Evolutionary conservation across 192 early-diverging fungal species (phyloP).

Genomic region (Coemansia sp.): DNA sequence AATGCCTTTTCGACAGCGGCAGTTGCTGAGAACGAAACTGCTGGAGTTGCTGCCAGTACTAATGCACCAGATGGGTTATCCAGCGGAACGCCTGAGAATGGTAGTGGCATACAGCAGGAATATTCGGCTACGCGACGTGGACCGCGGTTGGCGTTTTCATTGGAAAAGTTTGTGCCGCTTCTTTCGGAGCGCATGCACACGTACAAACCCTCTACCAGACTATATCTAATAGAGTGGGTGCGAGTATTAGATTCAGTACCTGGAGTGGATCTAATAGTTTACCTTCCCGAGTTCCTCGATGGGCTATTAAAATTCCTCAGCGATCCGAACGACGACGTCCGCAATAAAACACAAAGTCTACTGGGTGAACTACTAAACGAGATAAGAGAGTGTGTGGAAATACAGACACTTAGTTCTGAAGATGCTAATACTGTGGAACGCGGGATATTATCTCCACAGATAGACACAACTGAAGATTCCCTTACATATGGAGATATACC

Average conservation of each 20-base stretch:
- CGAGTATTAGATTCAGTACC: constrained; percentile 88
- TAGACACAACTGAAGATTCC: no score
- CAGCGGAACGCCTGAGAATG: no score
- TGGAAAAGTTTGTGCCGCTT: constrained; percentile 92
- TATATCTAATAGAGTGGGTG: constrained; percentile 96
- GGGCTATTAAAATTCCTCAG: constrained; percentile 86
- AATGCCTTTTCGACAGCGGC: not conserved
- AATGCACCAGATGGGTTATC: not conserved
- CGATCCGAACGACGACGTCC: constrained; percentile 88
- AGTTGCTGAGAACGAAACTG: not conserved
- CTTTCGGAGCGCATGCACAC: constrained; percentile 89
- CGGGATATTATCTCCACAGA: no score
- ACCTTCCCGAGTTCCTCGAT: constrained; percentile 92
- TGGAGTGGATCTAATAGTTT: constrained; percentile 87
- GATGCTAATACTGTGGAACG: not conserved
- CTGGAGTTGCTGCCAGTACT: not conserved
- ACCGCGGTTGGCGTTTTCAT: constrained; percentile 70
- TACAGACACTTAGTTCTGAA: constrained; percentile 13
- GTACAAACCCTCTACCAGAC: constrained; percentile 83
- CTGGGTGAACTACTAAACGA: constrained; percentile 90
- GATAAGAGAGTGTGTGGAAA: constrained; percentile 60
- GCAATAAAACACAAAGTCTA: constrained; percentile 74
- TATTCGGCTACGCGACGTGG: not conserved
- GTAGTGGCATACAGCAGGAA: no score
- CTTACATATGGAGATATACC: not conserved